Evolutionary conservation across 2,329 filamentous ascomycete species (phyloP), one percentile per base, ranked within the genome.

Genomic region (Aspergillus sclerotialis): DNA sequence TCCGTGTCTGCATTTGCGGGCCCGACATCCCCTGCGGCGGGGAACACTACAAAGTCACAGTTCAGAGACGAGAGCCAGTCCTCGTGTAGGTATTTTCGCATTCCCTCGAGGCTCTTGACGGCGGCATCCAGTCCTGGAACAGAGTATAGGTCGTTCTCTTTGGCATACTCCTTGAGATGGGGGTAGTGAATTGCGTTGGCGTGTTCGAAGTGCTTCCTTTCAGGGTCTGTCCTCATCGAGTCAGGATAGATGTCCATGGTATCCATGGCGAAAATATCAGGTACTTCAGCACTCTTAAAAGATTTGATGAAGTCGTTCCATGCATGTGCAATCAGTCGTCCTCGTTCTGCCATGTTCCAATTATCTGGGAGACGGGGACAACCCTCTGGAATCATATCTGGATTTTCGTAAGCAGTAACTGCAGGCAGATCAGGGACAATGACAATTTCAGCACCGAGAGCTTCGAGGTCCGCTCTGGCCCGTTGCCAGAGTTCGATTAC

Each of bases 271-370:
- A 74, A 52, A 21, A 52, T 54, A 1, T 60, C 46, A 23, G 64
- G 52, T 1, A 56, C 60, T 0, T 54, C 29, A 36, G 72, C 67
- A 6, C 49, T 51, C 39, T 71, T 72, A 2, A 51, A 39, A n/a
- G n/a, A n/a, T 2, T 44, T 40, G 2, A 75, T 55, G 33, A 75
- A 76, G 28, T 69, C 64, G 36, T 75, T 64, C 72, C 72, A 75
- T 0, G 65, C 63, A 41, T 68, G 65, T 2, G 71, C 68, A 2
- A 73, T 66, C 1, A 74, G 53, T n/a, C 64, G 53, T 13, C 68
- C 60, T 36, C 69, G 60, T 43, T 74, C 71, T 16, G 63, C 60
- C 31, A 48, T 51, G 25, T 67, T 63, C 70, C 70, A 74, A 36
- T 64, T 58, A 1, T 60, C 54, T 1, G 67, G 64, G 18, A 66